Percentiles rank a stretch among this genome's conserved stretches.
Conservation (phyloP, 139 green algal genomes). For the Micractinium sp. region DNA sequence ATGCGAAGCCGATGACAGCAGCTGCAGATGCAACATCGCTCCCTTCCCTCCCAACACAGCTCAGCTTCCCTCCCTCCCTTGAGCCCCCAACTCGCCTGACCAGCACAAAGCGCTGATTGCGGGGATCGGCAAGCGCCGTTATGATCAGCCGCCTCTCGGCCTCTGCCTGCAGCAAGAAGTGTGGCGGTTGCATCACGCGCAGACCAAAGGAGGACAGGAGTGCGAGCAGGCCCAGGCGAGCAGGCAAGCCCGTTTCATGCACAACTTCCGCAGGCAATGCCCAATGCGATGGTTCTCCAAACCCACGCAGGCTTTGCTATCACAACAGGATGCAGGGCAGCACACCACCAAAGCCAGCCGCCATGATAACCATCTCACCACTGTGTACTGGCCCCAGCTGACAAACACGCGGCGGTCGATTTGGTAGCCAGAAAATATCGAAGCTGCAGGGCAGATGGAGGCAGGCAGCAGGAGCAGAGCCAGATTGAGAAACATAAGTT, state of each 20-base stretch:
- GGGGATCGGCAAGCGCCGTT: constrained; percentile 29
- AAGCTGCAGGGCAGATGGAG: not conserved
- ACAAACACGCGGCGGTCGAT: constrained; percentile 20
- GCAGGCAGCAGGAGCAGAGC: not conserved
- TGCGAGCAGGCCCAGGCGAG: no score
- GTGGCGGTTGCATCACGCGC: no score
- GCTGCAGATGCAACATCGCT: not conserved
- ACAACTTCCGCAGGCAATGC: no score
- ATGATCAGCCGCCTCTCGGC: constrained; percentile 30
- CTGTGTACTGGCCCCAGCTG: constrained; percentile 35
- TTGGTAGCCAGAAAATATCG: constrained; percentile 29
- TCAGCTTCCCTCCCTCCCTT: not conserved
- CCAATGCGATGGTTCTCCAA: no score
- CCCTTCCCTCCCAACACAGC: not conserved
- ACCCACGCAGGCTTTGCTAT: no score
- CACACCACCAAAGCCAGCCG: not conserved
- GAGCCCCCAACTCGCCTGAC: not conserved
- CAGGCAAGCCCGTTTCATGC: no score
- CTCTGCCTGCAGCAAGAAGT: not conserved
- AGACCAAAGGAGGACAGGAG: no score
- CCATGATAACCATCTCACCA: not conserved
- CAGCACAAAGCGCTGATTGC: constrained; percentile 41
- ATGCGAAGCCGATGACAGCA: not conserved
- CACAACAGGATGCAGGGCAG: no score
- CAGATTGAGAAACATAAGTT: not conserved